A percentile compares a stretch with the other conserved stretches of the same genome.
Evolutionary conservation across 768 basidiomycete genomes (phyloP).

Genomic region (Coprinellus micaceus): DNA sequence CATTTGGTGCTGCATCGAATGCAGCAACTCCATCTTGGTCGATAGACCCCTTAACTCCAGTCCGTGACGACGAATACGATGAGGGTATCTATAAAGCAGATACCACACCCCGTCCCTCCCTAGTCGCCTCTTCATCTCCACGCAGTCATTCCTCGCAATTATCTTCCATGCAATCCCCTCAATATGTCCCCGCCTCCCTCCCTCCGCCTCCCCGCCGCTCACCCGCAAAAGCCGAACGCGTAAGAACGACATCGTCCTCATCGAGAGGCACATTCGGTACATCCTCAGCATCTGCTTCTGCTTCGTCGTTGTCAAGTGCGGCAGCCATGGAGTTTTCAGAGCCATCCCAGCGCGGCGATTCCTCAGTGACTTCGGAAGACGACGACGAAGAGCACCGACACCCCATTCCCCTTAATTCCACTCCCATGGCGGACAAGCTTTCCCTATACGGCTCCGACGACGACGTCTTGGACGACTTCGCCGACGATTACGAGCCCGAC

Average conservation of each 20-base stretch:
- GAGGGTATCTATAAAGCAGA: conserved; percentile 34
- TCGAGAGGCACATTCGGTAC: conserved; percentile 50
- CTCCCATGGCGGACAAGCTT: conserved; percentile 22
- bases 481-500: conserved; percentile 25
- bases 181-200: neutral
- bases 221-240: conserved; percentile 3
- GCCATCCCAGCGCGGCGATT: conserved; percentile 23
- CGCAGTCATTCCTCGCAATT: conserved; percentile 32
- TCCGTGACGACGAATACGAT: conserved; percentile 35
- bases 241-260: conserved; percentile 33
- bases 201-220: conserved; percentile 1
- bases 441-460: conserved; percentile 31
- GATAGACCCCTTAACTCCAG: conserved; percentile 35
- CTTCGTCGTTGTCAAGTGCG: conserved; percentile 33
- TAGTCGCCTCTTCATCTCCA: conserved; percentile 28
- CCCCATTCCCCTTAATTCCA: conserved; percentile 24
- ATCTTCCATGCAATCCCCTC: neutral
- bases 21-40: conserved; percentile 26
- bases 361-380: conserved; percentile 33
- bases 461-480: conserved; percentile 42
- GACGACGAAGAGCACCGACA: conserved; percentile 32
- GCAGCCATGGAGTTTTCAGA: conserved; percentile 10
- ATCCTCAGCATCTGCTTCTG: conserved; percentile 43
- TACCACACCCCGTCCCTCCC: conserved; percentile 50
- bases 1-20: conserved; percentile 41